phyloP scores from a whole-genome alignment of 2,329 filamentous ascomycete genomes.

The Fusarium lateritium region DNA sequence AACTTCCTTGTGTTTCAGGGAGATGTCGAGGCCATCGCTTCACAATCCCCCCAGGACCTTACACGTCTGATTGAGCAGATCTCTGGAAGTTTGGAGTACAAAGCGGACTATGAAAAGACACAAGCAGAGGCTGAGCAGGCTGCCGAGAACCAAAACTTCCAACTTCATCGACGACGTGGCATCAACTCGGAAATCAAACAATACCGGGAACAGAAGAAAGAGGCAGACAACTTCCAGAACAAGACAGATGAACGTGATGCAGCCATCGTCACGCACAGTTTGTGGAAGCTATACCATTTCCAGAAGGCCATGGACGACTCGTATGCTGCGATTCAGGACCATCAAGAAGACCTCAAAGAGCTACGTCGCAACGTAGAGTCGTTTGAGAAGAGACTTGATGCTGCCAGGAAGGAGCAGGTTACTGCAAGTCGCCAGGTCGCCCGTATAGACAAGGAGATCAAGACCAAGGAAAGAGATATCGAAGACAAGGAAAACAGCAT shows the following conservation, averaged over 20 bases:
- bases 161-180: slow-evolving; percentile 88
- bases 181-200: slow-evolving; percentile 99
- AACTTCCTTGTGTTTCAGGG: slow-evolving; percentile 99
- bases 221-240: slow-evolving; percentile 92
- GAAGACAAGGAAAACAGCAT: slow-evolving; percentile 89
- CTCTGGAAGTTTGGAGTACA: slow-evolving; percentile 94
- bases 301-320: slow-evolving; percentile 95
- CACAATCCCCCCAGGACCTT: slow-evolving; percentile 93
- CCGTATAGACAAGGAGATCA: slow-evolving; percentile 89
- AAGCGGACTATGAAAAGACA: slow-evolving; percentile 92
- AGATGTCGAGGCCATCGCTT: slow-evolving; percentile 96
- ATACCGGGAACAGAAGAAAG: slow-evolving; percentile 96
- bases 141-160: slow-evolving; percentile 88
- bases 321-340: slow-evolving; percentile 88
- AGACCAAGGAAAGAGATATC: slow-evolving; percentile 86
- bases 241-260: slow-evolving; percentile 93
- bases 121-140: slow-evolving; percentile 89
- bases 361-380: slow-evolving; percentile 89
- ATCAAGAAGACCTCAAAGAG: slow-evolving; percentile 95
- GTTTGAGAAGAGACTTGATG: slow-evolving; percentile 84
- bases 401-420: slow-evolving; percentile 86
- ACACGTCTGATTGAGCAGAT: slow-evolving; percentile 97
- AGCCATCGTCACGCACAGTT: slow-evolving; percentile 90
- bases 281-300: slow-evolving; percentile 98
- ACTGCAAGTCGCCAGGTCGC: slow-evolving; percentile 81